Evolutionary conservation across 2,329 filamentous ascomycete genomes (phyloP).

Genomic region (Furcasterigmium sp.): DNA sequence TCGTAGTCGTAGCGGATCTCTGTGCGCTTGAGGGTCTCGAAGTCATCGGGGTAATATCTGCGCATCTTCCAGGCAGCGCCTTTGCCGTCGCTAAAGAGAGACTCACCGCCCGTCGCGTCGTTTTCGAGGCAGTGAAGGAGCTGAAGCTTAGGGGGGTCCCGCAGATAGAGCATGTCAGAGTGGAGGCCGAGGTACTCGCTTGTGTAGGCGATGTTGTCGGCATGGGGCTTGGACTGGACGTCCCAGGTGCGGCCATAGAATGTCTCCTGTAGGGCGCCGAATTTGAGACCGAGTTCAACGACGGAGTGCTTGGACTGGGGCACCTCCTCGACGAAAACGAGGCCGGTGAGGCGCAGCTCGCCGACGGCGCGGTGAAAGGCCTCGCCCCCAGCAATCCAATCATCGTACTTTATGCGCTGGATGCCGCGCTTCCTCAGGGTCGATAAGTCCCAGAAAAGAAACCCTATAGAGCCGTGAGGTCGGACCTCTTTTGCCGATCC

Average conservation of each 20-base stretch:
- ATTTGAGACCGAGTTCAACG: conserved; percentile 60
- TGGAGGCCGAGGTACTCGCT: conserved; percentile 77
- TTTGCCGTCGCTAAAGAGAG: conserved; percentile 77
- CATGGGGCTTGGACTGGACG: conserved; percentile 73
- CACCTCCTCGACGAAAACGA: conserved; percentile 72
- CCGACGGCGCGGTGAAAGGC: conserved; percentile 57
- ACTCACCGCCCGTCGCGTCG: conserved; percentile 73
- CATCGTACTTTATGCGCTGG: conserved; percentile 59
- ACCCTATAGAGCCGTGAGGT: too few relatives aligned
- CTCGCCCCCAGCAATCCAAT: conserved; percentile 60
- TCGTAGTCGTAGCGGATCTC: conserved; percentile 64
- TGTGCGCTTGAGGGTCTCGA: conserved; percentile 32
- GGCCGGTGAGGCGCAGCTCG: conserved; percentile 60
- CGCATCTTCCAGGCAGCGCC: conserved; percentile 45
- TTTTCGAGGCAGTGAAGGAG: conserved; percentile 86
- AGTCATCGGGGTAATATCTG: conserved; percentile 14
- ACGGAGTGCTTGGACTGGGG: conserved; percentile 64
- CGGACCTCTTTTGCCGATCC: conserved; percentile 15
- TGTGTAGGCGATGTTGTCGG: conserved; percentile 92
- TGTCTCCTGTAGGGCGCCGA: conserved; percentile 76
- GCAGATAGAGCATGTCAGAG: conserved; percentile 88
- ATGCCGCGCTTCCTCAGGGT: conserved; percentile 32
- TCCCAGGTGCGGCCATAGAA: conserved; percentile 93
- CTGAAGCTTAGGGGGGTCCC: conserved; percentile 74
- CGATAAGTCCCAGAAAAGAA: conserved; percentile 40